phyloP scores from a whole-genome alignment of 2,329 filamentous ascomycete genomes.

The Cordyceps militaris region DNA sequence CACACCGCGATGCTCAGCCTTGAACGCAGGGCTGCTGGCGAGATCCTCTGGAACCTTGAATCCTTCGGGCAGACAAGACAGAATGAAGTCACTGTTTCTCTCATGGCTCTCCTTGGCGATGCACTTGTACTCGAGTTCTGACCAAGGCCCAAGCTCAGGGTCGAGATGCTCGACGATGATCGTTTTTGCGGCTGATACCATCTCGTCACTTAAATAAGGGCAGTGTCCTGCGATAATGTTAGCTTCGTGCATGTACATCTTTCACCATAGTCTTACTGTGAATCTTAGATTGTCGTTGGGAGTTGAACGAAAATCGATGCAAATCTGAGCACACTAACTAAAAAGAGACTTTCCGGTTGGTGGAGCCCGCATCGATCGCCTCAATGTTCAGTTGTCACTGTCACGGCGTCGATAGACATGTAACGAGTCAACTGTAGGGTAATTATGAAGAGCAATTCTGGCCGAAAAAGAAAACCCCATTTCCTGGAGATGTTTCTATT shows the following conservation, averaged over 20 bases:
- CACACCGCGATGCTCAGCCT: constrained; percentile 68
- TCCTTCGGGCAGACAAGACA: constrained; percentile 69
- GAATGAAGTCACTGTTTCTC: constrained; percentile 62
- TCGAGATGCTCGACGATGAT: constrained; percentile 97
- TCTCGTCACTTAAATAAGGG: constrained; percentile 17
- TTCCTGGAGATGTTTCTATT: not conserved
- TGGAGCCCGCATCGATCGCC: constrained; percentile 9
- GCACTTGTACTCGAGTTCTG: constrained; percentile 80
- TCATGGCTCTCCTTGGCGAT: constrained; percentile 76
- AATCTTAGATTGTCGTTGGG: not conserved
- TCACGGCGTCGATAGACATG: not conserved
- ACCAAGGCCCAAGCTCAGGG: constrained; percentile 89
- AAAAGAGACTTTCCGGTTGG: constrained; percentile 6
- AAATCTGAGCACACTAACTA: constrained; percentile 7
- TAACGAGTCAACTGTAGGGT: not conserved
- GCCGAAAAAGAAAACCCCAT: too few species aligned
- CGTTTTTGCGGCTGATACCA: constrained; percentile 49
- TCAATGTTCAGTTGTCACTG: not conserved
- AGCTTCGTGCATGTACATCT: not conserved
- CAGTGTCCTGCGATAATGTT: not conserved
- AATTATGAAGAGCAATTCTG: not conserved
- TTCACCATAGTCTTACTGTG: not conserved
- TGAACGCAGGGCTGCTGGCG: constrained; percentile 53
- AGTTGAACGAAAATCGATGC: not conserved
- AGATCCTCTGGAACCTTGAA: constrained; percentile 58